Conservation (phyloP, 441 rosid species). For the Gossypium trilobum region DNA sequence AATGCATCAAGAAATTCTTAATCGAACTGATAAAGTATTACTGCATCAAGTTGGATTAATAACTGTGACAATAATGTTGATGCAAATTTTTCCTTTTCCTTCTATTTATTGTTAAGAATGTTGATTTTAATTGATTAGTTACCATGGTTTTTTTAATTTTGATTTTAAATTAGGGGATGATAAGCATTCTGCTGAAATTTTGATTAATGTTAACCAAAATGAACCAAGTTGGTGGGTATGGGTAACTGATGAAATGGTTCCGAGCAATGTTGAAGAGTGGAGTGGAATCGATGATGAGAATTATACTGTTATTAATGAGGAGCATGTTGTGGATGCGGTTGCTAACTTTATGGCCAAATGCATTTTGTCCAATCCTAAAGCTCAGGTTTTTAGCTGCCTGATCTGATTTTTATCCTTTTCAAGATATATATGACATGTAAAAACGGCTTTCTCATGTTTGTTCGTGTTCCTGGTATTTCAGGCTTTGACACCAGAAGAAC, state of each 20-base stretch:
- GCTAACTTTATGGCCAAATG: conserved; percentile 88
- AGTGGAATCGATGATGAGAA: conserved; percentile 73
- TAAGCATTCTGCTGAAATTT: conserved; percentile 52
- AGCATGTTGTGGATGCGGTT: conserved; percentile 79
- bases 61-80: neutral
- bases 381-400: conserved; percentile 35
- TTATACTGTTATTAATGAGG: conserved; percentile 63
- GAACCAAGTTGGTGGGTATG: conserved; percentile 97
- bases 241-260: conserved; percentile 82
- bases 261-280: conserved; percentile 58
- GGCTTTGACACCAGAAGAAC: conserved; percentile 67
- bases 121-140: neutral
- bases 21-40: neutral
- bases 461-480: conserved; percentile 33
- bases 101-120: neutral
- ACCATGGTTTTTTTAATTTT: neutral
- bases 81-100: neutral
- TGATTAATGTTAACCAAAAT: conserved; percentile 52
- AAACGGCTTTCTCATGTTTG: conserved; percentile 16
- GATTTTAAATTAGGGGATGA: conserved; percentile 41
- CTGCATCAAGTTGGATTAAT: neutral
- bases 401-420: neutral
- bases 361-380: conserved; percentile 65
- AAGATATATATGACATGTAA: neutral
- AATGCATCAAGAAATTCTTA: neutral